Percentiles rank a stretch among this genome's conserved stretches.
Evolutionary conservation across 164 flowering plant genomes (phyloP).

Genomic region (Dillenia suffruticosa): DNA sequence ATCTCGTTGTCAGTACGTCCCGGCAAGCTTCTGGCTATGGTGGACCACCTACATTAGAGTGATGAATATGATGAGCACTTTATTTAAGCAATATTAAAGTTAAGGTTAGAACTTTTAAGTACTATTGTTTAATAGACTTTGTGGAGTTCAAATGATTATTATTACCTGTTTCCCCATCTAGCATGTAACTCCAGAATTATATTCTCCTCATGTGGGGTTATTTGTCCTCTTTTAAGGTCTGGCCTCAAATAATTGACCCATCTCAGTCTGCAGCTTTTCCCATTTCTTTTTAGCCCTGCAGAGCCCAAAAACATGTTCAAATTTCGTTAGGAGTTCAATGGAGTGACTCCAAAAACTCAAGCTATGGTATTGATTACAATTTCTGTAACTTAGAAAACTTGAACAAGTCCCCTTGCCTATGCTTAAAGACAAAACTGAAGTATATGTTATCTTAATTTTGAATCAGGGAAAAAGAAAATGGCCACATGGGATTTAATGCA

Average conservation of each 20-base stretch:
- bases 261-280: constrained; percentile 90
- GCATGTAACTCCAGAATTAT: constrained; percentile 81
- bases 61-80: neutral
- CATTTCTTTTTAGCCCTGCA: constrained; percentile 84
- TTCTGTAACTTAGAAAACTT: no score
- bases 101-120: neutral
- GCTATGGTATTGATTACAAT: no score
- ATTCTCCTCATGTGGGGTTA: constrained; percentile 81
- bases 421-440: no score
- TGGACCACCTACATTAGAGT: constrained; percentile 54
- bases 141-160: no score
- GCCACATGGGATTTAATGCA: neutral
- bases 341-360: no score
- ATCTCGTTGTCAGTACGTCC: constrained; percentile 84
- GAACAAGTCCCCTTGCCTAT: no score
- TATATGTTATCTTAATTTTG: no score
- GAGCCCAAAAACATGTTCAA: neutral
- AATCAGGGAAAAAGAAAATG: neutral
- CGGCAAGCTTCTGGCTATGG: constrained; percentile 66
- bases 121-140: neutral
- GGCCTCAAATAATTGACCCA: constrained; percentile 97
- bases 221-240: constrained; percentile 87
- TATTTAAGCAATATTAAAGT: neutral
- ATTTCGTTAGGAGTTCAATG: no score
- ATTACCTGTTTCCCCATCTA: constrained; percentile 92